Evolutionary conservation across 176 grass and related monocot species (phyloP).

Genomic region (Leersia perrieri): DNA sequence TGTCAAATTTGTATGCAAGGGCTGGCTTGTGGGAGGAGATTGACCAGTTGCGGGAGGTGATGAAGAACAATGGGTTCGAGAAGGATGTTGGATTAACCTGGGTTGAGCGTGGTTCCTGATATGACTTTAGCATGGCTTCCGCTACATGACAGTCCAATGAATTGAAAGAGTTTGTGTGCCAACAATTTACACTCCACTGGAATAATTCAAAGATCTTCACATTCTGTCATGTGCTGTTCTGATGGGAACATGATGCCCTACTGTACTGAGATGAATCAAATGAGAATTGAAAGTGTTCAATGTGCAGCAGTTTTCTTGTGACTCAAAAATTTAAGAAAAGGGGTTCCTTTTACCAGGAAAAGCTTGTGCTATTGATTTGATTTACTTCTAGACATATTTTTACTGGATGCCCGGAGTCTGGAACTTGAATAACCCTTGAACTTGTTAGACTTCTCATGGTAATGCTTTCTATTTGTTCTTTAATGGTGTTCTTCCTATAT

Average conservation of each 20-base stretch:
- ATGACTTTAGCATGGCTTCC: not conserved
- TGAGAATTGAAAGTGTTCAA: not conserved
- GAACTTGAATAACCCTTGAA: not conserved
- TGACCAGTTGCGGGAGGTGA: constrained; percentile 39
- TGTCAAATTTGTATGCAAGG: constrained; percentile 64
- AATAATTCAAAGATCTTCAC: not conserved
- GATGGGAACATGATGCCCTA: not conserved
- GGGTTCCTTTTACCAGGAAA: not conserved
- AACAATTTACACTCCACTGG: not conserved
- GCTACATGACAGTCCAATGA: not conserved
- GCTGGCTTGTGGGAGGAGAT: constrained; percentile 64
- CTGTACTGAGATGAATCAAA: not conserved
- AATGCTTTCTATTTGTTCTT: not conserved
- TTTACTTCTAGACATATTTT: not conserved
- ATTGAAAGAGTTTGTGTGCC: not conserved
- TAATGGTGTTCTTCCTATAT: not conserved
- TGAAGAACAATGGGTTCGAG: constrained; percentile 53
- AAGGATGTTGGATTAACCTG: constrained; percentile 53
- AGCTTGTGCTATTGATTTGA: not conserved
- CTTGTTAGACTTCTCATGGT: not conserved
- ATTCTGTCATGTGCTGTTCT: not conserved
- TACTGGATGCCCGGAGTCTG: not conserved
- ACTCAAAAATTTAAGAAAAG: not conserved
- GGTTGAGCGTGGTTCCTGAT: constrained; percentile 38
- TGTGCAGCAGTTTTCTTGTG: not conserved